A percentile compares a stretch with the other conserved stretches of the same genome.
Conservation (phyloP, 129 eudicot genomes). For the Flaveria ramosissima region DNA sequence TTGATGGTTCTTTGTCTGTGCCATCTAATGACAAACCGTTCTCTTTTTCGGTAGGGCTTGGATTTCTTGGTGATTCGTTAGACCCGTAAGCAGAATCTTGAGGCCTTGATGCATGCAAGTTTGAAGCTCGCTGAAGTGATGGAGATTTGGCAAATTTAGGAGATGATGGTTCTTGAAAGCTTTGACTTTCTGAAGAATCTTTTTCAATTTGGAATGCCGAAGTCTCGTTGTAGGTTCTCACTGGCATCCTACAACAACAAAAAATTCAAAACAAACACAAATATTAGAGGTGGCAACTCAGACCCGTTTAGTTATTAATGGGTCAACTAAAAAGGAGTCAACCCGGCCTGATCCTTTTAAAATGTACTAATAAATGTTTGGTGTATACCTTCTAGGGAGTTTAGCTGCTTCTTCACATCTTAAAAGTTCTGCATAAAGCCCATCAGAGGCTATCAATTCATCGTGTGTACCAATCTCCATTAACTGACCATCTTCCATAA, state of each 20-base stretch:
- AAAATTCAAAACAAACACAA: background rate
- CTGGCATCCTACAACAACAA: conserved; percentile 73
- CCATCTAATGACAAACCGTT: conserved; percentile 61
- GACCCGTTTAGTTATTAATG: background rate
- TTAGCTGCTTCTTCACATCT: conserved; percentile 97
- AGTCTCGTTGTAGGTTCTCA: conserved; percentile 66
- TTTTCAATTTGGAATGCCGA: conserved; percentile 73
- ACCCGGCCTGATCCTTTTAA: background rate
- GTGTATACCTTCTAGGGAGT: conserved; percentile 84
- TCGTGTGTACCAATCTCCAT: conserved; percentile 97
- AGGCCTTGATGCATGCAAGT: conserved; percentile 52
- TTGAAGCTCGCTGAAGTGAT: conserved; percentile 87
- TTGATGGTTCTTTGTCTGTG: conserved; percentile 73
- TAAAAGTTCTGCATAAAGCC: conserved; percentile 92
- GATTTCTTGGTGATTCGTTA: conserved; percentile 72
- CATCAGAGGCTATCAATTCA: conserved; percentile 79
- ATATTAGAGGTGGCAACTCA: background rate
- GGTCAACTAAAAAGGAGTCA: background rate
- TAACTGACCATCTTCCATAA: conserved; percentile 95
- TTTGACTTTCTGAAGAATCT: conserved; percentile 66
- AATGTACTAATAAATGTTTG: background rate
- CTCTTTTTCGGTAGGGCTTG: conserved; percentile 80
- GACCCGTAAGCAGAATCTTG: conserved; percentile 64
- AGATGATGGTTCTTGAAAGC: conserved; percentile 77
- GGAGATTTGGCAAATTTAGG: conserved; percentile 94